These are phyloP conservation scores for Begonia loranthoides DNA, from an alignment of 306 rosid species.

Conservation along the genomic window DNA sequence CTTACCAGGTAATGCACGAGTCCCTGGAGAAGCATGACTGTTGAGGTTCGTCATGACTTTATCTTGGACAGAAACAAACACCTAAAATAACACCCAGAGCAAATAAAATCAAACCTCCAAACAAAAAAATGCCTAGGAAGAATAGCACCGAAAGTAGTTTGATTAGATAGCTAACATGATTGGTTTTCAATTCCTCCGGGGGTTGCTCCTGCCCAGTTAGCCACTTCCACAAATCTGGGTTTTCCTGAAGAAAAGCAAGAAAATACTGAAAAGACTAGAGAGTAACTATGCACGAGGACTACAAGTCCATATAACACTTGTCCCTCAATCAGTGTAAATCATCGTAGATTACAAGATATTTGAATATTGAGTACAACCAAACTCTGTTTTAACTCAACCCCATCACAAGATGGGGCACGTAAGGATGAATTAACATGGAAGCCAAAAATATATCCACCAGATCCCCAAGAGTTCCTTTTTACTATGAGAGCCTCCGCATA, in stretches of 20 bases:
- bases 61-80: slow-evolving; percentile 42
- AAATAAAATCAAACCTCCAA: slow-evolving; percentile 9
- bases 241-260: slow-evolving; percentile 43
- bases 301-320: background rate
- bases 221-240: slow-evolving; percentile 94
- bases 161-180: slow-evolving; percentile 49
- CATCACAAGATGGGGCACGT: too few relatives aligned
- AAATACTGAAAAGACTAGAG: background rate
- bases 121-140: background rate
- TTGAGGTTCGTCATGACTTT: slow-evolving; percentile 49
- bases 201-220: slow-evolving; percentile 75
- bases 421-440: too few relatives aligned
- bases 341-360: too few relatives aligned
- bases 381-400: too few relatives aligned
- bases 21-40: slow-evolving; percentile 49
- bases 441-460: too few relatives aligned
- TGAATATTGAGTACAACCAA: too few relatives aligned
- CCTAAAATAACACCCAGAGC: slow-evolving; percentile 36
- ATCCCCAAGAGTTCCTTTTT: too few relatives aligned
- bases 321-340: background rate
- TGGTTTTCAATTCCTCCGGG: slow-evolving; percentile 40
- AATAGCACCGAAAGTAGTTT: slow-evolving; percentile 4
- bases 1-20: slow-evolving; percentile 63
- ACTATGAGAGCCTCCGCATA: too few relatives aligned
- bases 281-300: background rate